Evolutionary conservation across 2,329 filamentous ascomycete species (phyloP), one percentile per base, ranked within the genome.

Genomic region (Diaporthe sp.): DNA sequence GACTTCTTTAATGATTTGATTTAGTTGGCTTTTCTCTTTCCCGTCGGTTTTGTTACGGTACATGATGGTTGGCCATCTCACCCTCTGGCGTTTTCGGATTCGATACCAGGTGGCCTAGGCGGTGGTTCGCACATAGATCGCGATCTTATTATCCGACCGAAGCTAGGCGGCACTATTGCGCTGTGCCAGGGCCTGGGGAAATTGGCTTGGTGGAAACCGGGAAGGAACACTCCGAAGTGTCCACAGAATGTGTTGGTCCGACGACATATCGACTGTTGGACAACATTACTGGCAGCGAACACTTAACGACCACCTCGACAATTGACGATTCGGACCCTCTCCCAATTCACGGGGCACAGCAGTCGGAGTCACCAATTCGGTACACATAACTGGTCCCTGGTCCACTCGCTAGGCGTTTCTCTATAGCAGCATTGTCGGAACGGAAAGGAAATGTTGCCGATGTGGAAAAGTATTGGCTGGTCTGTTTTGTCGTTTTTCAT

Each of bases 41-140:
- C 76, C 74, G 53, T 76, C 68, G 77, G 75, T 65, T 77, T 75
- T 75, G 74, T 79, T 78, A 77, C 74, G 73, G 73, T 77, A 76
- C 73, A 69, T 63, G 59, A 70, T 50, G 68, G 50, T 39, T 69
- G 56, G 68, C 71, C 73, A 75, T 75, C 50, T 70, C 66, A 75
- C 73, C 69, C 58, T 71, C 19, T 55, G 73, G 73, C 73, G 73
- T 75, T 75, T 55, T 68, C 44, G 73, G 73, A 71, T 44, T 70
- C 73, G 73, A 75, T 75, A 75, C 73, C 73, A 75, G 71, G 71
- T 27, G 71, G 63, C 59, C 65, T 71, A 25, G 73, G 73, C 65
- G 58, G 65, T 59, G 65, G 55, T 61, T 51, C 44, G 44, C 66
- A 73, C 59, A 66, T 73, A 69, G 58, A 58, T 73, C 59, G 69